These are phyloP conservation scores for Picea glauca DNA, from an alignment of 75 land plant species.

Conservation along the genomic window DNA sequence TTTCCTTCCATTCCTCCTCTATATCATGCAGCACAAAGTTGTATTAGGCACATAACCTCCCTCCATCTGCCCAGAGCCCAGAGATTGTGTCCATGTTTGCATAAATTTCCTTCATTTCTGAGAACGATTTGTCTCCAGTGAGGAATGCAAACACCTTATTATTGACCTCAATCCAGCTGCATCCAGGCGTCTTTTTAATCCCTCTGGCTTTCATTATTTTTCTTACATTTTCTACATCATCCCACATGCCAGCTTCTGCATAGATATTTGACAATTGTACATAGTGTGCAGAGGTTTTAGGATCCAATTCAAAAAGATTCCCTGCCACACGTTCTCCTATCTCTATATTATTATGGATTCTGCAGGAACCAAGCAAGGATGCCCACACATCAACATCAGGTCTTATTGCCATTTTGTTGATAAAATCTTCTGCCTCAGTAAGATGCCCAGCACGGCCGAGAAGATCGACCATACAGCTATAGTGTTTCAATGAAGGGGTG, in stretches of 20 bases:
- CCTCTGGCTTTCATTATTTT: constrained; percentile 7
- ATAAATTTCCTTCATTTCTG: constrained; percentile 2
- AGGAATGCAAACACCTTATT: constrained; percentile 8
- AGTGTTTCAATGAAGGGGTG: constrained; percentile 7
- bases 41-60: constrained; percentile 1
- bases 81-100: not conserved
- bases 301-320: constrained; percentile 7
- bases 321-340: constrained; percentile 14
- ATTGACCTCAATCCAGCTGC: constrained; percentile 22
- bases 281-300: constrained; percentile 2
- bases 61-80: not conserved
- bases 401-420: constrained; percentile 14
- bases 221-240: constrained; percentile 10
- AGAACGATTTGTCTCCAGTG: not conserved
- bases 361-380: constrained; percentile 18
- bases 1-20: not conserved
- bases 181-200: constrained; percentile 14
- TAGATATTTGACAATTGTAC: constrained; percentile 14
- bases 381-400: constrained; percentile 14
- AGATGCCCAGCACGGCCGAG: constrained; percentile 20
- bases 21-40: not conserved
- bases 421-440: constrained; percentile 9
- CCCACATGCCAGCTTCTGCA: constrained; percentile 12
- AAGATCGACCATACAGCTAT: constrained; percentile 17
- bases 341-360: constrained; percentile 9